phyloP scores from a whole-genome alignment of 2,329 filamentous ascomycete genomes.

The Xylaria sp. region DNA sequence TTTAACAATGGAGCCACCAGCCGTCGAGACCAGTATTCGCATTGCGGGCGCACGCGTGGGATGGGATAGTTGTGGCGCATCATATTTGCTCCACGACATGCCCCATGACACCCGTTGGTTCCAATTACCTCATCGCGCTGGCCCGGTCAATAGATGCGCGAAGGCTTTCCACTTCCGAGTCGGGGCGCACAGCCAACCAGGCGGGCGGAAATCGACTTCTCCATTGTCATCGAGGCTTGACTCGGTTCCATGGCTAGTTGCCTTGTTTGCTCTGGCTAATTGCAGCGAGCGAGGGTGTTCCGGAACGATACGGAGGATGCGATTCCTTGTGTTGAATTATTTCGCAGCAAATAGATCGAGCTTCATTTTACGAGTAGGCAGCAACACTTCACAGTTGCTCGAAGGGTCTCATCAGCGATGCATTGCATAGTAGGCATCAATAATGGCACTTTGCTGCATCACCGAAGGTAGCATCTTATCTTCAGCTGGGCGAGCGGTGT shows the following conservation, averaged over 20 bases:
- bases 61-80: conserved; percentile 4
- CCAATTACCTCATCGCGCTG: conserved; percentile 23
- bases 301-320: conserved; percentile 11
- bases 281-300: conserved; percentile 35
- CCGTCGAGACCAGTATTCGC: conserved; percentile 16
- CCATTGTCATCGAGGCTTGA: conserved; percentile 13
- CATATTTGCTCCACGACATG: conserved; percentile 44
- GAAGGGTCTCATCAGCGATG: background rate
- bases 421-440: background rate
- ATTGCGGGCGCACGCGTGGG: conserved; percentile 21
- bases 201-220: background rate
- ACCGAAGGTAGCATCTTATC: background rate
- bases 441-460: background rate
- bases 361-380: background rate
- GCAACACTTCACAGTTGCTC: background rate
- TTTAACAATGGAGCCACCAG: background rate
- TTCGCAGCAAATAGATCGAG: conserved; percentile 2
- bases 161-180: conserved; percentile 42
- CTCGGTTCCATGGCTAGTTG: conserved; percentile 39
- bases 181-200: conserved; percentile 30
- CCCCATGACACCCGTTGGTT: conserved; percentile 24
- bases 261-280: conserved; percentile 41
- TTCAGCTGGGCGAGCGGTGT: background rate
- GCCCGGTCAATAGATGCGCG: conserved; percentile 37
- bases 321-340: background rate